Percentiles rank a stretch among this genome's conserved stretches.
phyloP scores from a whole-genome alignment of 2,329 filamentous ascomycete genomes.

The Dactylellina drechsleri region DNA sequence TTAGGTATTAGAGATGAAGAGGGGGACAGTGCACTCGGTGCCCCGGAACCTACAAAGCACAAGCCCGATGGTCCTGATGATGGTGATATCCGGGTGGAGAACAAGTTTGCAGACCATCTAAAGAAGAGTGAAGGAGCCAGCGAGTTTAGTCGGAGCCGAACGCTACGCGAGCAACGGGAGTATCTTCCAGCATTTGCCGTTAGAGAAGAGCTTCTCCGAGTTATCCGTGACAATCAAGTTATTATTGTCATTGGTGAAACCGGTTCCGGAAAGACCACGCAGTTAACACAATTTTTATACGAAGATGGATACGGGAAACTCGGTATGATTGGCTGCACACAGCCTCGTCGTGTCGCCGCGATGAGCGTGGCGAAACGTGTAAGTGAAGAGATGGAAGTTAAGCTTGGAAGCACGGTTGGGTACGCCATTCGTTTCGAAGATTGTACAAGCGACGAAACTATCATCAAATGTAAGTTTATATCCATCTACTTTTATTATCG shows the following conservation, averaged over 20 bases:
- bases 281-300: conserved; percentile 93
- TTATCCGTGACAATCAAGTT: conserved; percentile 96
- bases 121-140: conserved; percentile 85
- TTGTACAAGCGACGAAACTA: conserved; percentile 92
- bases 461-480: conserved; percentile 78
- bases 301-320: conserved; percentile 90
- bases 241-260: conserved; percentile 97
- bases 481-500: not conserved
- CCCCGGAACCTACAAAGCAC: conserved; percentile 66
- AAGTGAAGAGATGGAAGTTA: conserved; percentile 96
- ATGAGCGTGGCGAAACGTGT: conserved; percentile 99
- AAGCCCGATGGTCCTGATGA: conserved; percentile 71
- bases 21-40: conserved; percentile 77
- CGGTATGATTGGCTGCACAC: conserved; percentile 95
- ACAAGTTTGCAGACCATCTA: conserved; percentile 89
- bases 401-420: conserved; percentile 84
- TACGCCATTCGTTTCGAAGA: conserved; percentile 99
- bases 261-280: conserved; percentile 96
- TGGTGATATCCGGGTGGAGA: conserved; percentile 68
- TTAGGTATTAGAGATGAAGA: conserved; percentile 96
- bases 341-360: conserved; percentile 92
- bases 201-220: conserved; percentile 86
- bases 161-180: conserved; percentile 87
- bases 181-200: conserved; percentile 96
- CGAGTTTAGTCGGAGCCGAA: conserved; percentile 91